phyloP scores from a whole-genome alignment of 805 yeast species.

The Candida pseudoglaebosa region DNA sequence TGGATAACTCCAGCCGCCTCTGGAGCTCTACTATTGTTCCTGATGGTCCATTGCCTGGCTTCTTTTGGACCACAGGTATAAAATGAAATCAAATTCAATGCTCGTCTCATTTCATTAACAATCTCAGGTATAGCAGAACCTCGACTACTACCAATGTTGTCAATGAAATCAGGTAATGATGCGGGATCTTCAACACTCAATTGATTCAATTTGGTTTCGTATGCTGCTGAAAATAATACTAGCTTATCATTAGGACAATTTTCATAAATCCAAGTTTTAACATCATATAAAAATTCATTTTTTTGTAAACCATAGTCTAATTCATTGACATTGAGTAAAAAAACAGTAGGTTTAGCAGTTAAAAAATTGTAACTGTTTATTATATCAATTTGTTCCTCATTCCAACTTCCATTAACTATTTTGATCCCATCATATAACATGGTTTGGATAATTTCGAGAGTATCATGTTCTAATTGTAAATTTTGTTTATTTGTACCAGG shows the following conservation, averaged over 20 bases:
- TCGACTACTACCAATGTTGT: slow-evolving; percentile 23
- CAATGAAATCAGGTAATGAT: slow-evolving; percentile 15
- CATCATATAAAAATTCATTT: slow-evolving; percentile 48
- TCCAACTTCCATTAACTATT: slow-evolving; percentile 59
- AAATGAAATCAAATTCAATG: slow-evolving; percentile 70
- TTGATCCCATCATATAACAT: slow-evolving; percentile 49
- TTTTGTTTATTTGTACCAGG: slow-evolving; percentile 24
- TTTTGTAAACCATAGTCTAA: slow-evolving; percentile 55
- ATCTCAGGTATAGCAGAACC: slow-evolving; percentile 57
- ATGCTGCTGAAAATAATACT: slow-evolving; percentile 42
- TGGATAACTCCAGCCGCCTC: slow-evolving; percentile 91
- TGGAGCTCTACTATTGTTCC: slow-evolving; percentile 73
- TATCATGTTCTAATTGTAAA: slow-evolving; percentile 24
- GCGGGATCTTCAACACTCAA: slow-evolving; percentile 15
- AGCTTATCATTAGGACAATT: slow-evolving; percentile 57
- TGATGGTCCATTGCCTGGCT: slow-evolving; percentile 85
- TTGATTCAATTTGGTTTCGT: slow-evolving; percentile 40
- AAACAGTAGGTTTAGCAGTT: slow-evolving; percentile 87
- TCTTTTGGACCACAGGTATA: slow-evolving; percentile 86
- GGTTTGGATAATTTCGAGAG: slow-evolving; percentile 30
- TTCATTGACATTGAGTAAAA: slow-evolving; percentile 68
- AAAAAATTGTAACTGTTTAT: slow-evolving; percentile 69
- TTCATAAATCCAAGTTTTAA: slow-evolving; percentile 61
- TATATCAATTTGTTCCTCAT: slow-evolving; percentile 55
- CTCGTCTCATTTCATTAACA: slow-evolving; percentile 61